Evolutionary conservation across 495 filamentous ascomycete species (phyloP).

Genomic region (Penicillium pulvis): DNA sequence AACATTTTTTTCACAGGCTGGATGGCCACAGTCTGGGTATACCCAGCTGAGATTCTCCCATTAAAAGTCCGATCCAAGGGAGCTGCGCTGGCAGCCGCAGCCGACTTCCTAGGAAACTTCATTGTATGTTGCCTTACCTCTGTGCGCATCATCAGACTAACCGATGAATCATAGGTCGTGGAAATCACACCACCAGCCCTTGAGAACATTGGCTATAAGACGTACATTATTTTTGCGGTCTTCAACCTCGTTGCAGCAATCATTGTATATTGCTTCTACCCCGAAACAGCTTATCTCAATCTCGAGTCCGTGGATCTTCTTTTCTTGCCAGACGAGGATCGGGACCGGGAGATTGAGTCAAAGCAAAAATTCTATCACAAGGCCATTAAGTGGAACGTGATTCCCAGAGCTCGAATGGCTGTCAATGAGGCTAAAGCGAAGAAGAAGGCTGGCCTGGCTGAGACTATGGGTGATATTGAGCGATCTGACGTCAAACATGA

Average conservation of each 20-base stretch:
- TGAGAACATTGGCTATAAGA: constrained; percentile 27
- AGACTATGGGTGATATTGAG: constrained; percentile 13
- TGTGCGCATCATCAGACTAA: neutral
- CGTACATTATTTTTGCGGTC: constrained; percentile 44
- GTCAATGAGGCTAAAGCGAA: constrained; percentile 21
- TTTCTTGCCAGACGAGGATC: constrained; percentile 12
- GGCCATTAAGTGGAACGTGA: constrained; percentile 19
- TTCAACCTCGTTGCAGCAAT: constrained; percentile 33
- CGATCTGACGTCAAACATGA: constrained; percentile 1
- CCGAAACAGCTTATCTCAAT: constrained; percentile 32
- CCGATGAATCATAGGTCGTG: constrained; percentile 10
- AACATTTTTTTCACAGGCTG: constrained; percentile 15
- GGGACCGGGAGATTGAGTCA: constrained; percentile 14
- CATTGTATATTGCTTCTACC: constrained; percentile 44
- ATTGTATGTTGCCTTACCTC: constrained; percentile 10
- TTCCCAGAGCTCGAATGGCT: constrained; percentile 20
- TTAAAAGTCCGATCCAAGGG: constrained; percentile 30
- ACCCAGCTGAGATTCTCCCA: constrained; percentile 35
- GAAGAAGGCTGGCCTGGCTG: constrained; percentile 13
- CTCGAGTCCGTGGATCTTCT: constrained; percentile 23
- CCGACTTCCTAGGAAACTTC: constrained; percentile 24
- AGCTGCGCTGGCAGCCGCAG: constrained; percentile 35
- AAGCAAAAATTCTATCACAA: constrained; percentile 20
- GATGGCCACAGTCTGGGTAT: constrained; percentile 36
- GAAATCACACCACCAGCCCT: constrained; percentile 29